Evolutionary conservation across 106 monocot genomes (phyloP).

Genomic region (Dendrobium officinale): DNA sequence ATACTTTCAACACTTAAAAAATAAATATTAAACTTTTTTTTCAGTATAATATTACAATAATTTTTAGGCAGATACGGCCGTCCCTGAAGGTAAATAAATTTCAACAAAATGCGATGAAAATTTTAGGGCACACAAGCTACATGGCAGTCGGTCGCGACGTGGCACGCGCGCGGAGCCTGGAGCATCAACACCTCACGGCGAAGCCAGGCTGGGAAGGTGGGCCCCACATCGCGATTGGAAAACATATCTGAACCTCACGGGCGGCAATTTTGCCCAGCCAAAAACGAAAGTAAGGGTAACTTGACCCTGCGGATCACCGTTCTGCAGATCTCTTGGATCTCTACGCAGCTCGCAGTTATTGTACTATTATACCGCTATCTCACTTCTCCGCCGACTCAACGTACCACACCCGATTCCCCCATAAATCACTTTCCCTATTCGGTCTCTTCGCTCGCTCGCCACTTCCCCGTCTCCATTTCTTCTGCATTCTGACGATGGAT

Average conservation of each 20-base stretch:
- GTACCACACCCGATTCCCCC: too few relatives aligned
- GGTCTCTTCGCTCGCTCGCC: background rate
- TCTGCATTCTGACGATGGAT: constrained; percentile 10
- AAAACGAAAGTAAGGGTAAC: background rate
- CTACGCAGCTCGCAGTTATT: too few relatives aligned
- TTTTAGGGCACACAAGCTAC: too few relatives aligned
- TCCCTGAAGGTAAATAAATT: too few relatives aligned
- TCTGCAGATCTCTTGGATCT: background rate
- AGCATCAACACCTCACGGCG: background rate
- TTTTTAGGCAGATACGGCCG: too few relatives aligned
- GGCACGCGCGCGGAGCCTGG: background rate
- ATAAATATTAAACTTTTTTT: too few relatives aligned
- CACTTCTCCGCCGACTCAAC: background rate
- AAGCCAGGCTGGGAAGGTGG: background rate
- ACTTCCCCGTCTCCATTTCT: background rate
- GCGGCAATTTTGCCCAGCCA: too few relatives aligned
- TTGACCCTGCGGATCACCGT: constrained; percentile 6
- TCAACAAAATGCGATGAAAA: too few relatives aligned
- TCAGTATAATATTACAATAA: too few relatives aligned
- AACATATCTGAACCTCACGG: too few relatives aligned
- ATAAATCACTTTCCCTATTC: background rate
- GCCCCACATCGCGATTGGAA: background rate
- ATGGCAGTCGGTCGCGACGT: background rate
- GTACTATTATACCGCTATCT: background rate
- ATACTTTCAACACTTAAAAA: too few relatives aligned